Conservation (phyloP, 2,329 filamentous ascomycete species). For the Samsoniella hepiali region DNA sequence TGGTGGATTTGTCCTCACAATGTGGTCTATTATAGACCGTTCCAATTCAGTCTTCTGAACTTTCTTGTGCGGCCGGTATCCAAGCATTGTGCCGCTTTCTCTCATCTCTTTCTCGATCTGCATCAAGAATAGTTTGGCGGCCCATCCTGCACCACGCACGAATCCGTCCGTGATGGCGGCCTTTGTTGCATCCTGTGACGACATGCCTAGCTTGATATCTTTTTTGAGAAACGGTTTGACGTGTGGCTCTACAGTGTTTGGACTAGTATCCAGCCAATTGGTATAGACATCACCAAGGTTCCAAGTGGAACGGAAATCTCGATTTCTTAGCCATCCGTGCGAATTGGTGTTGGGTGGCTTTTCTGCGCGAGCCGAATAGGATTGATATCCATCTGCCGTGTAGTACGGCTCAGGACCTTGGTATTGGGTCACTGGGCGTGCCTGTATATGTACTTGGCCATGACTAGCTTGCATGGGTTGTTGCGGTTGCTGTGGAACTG, state of each 20-base stretch:
- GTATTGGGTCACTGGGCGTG: not conserved
- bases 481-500: not conserved
- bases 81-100: conserved; percentile 13
- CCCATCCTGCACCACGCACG: conserved; percentile 13
- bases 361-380: not conserved
- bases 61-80: conserved; percentile 13
- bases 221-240: conserved; percentile 1
- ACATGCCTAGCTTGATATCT: conserved; percentile 12
- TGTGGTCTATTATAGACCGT: conserved; percentile 4
- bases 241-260: conserved; percentile 5
- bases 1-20: conserved; percentile 12
- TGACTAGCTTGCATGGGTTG: not conserved
- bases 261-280: conserved; percentile 1
- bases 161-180: conserved; percentile 13
- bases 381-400: conserved; percentile 6
- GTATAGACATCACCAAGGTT: not conserved
- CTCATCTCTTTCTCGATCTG: conserved; percentile 11
- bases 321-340: not conserved
- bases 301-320: conserved; percentile 11
- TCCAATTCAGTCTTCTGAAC: not conserved
- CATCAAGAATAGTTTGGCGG: not conserved
- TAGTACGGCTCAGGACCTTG: not conserved
- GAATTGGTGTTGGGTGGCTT: not conserved
- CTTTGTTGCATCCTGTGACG: conserved; percentile 9
- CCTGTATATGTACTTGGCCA: not conserved